phyloP scores from a whole-genome alignment of 345 rosid species.

The Citrus australasica region DNA sequence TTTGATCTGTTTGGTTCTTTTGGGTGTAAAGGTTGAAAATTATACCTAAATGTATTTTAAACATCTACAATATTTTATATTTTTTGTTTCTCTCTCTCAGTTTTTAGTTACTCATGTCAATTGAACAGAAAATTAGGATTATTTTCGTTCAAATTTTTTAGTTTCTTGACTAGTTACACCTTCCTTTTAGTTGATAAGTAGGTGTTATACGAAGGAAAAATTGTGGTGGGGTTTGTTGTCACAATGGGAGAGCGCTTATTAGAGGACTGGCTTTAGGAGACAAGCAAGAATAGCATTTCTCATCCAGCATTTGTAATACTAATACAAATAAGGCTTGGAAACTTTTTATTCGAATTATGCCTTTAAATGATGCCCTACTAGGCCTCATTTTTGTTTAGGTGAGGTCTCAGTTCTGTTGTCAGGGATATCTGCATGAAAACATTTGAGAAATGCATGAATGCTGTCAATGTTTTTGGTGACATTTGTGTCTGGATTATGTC shows the following conservation, averaged over 20 bases:
- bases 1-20: neutral
- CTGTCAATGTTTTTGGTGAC: neutral
- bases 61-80: neutral
- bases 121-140: neutral
- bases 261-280: neutral
- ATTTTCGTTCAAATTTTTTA: neutral
- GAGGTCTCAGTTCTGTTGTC: neutral
- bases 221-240: neutral
- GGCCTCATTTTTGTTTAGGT: slow-evolving; percentile 2
- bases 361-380: neutral
- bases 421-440: neutral
- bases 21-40: neutral
- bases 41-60: neutral
- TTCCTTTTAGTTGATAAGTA: neutral
- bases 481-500: slow-evolving; percentile 3
- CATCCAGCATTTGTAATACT: neutral
- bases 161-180: too few species aligned
- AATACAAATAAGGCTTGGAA: neutral
- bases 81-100: neutral
- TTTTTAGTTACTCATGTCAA: neutral
- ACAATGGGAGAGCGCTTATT: neutral
- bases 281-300: neutral
- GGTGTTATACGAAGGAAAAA: neutral
- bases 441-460: neutral
- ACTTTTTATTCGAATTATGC: neutral